Evolutionary conservation across 164 flowering plant genomes (phyloP).

Genomic region (Sedum album): DNA sequence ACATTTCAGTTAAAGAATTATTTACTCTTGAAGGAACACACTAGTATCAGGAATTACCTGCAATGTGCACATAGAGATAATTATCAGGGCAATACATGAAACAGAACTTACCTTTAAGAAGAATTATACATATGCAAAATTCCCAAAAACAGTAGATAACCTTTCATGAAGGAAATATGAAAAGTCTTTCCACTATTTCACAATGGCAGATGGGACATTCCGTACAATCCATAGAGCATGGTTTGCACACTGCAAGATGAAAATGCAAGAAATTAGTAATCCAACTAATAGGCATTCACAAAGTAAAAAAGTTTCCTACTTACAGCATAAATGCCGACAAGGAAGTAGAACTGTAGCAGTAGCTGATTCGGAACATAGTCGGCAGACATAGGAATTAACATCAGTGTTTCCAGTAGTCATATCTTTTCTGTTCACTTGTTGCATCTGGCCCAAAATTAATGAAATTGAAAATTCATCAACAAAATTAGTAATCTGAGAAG

Average conservation of each 20-base stretch:
- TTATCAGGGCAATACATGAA: background rate
- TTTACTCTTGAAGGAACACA: background rate
- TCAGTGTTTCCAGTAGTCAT: constrained; percentile 55
- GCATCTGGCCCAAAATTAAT: constrained; percentile 73
- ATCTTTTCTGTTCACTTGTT: constrained; percentile 90
- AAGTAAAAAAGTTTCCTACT: constrained; percentile 17
- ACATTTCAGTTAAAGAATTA: background rate
- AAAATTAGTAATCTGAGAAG: background rate
- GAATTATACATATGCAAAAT: background rate
- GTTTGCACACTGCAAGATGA: constrained; percentile 50
- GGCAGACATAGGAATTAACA: constrained; percentile 74
- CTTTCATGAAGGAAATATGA: constrained; percentile 69
- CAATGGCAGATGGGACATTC: constrained; percentile 90
- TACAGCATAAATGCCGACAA: constrained; percentile 95
- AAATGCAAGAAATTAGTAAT: background rate
- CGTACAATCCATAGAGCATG: constrained; percentile 88
- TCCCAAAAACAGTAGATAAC: background rate
- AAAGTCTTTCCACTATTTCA: constrained; percentile 67
- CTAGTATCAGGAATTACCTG: background rate
- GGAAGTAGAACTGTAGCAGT: constrained; percentile 95
- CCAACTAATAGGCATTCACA: background rate
- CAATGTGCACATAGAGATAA: background rate
- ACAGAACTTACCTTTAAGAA: background rate
- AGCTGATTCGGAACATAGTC: constrained; percentile 89
- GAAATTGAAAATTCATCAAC: background rate